Base-by-base conservation (phyloP, 2,329 filamentous ascomycete genomes). In the Rhinocladiella mackenziei region DNA sequence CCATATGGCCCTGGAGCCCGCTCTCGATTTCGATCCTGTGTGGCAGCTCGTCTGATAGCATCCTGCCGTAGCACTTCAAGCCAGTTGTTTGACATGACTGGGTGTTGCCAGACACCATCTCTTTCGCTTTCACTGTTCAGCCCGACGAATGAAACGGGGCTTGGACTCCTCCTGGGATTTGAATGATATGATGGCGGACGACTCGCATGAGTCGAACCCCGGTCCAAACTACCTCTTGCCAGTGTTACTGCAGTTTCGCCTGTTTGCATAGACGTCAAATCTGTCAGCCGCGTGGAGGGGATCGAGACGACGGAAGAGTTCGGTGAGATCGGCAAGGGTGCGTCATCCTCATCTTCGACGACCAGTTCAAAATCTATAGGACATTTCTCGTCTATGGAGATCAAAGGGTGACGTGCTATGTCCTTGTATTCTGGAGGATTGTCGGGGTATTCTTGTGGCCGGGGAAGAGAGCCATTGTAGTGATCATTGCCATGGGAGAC, bases 91-190 rank as follows among this genome's bases (percentile, higher is more conserved):
- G 34, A 22, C 50, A 53, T 53, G 3, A 53, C 50, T 3, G 50
- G 50, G 33, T 53, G 50, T 35, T 31, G 32, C 46, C 46, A 42
- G 83, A 84, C 0, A 80, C 80, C 1, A 60, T 71, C 60, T 66
- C 67, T 41, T 71, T 66, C 34, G 76, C 72, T 57, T 74, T 57
- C 51, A 59, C 57, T 32, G 54, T 30, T 23, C 50, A 45, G 23
- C 62, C 48, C 43, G 63, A 41, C 47, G 56, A 19, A 39, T 3
- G 43, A 22, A 2, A 22, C 43, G 2, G 46, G 46, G 22, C 43
- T 50, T 22, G 50, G 28, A 44, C 45, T 50, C 23, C 50, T 40
- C n/a, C 29, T 33, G 4, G 20, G 22, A 30, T 10, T 41, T 8
- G 43, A 25, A 22, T 44, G 35, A 19, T 53, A 46, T 28, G 50